phyloP scores from a whole-genome alignment of 345 rosid genomes.

The Syzygium aromaticum region DNA sequence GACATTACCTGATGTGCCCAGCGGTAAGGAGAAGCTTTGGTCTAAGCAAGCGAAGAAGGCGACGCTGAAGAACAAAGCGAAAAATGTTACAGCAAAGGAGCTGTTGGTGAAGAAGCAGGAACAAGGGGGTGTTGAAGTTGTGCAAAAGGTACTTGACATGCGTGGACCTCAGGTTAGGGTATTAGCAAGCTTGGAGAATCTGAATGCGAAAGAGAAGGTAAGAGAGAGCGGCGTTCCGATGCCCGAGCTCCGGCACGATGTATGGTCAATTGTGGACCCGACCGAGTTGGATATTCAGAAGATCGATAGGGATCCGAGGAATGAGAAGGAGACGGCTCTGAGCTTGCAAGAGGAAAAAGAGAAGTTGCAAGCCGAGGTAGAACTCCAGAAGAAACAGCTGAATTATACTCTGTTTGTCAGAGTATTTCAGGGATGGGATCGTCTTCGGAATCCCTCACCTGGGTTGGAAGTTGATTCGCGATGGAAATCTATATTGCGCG shows the following conservation, averaged over 20 bases:
- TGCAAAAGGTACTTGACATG: conserved; percentile 80
- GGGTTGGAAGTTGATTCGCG: conserved; percentile 41
- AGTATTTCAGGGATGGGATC: conserved; percentile 88
- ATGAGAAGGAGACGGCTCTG: conserved; percentile 69
- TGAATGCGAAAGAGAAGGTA: conserved; percentile 80
- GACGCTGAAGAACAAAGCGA: background rate
- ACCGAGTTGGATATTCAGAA: conserved; percentile 79
- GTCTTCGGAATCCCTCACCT: conserved; percentile 54
- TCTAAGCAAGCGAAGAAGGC: conserved; percentile 24
- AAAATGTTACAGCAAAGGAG: conserved; percentile 49
- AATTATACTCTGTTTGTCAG: conserved; percentile 53
- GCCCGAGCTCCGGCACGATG: conserved; percentile 80
- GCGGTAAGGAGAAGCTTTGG: conserved; percentile 48
- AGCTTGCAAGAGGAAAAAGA: conserved; percentile 76
- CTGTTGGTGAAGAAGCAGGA: conserved; percentile 67
- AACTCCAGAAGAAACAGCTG: conserved; percentile 40
- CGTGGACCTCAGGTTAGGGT: conserved; percentile 80
- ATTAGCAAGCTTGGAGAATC: conserved; percentile 72
- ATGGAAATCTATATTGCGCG: conserved; percentile 67
- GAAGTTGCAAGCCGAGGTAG: conserved; percentile 41
- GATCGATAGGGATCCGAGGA: conserved; percentile 68
- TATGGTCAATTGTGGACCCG: conserved; percentile 61
- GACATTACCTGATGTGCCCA: conserved; percentile 3
- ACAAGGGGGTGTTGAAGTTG: conserved; percentile 55
- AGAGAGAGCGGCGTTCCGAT: conserved; percentile 72